Conservation (phyloP, 2,329 filamentous ascomycete genomes). For the Colletotrichum sublineola region DNA sequence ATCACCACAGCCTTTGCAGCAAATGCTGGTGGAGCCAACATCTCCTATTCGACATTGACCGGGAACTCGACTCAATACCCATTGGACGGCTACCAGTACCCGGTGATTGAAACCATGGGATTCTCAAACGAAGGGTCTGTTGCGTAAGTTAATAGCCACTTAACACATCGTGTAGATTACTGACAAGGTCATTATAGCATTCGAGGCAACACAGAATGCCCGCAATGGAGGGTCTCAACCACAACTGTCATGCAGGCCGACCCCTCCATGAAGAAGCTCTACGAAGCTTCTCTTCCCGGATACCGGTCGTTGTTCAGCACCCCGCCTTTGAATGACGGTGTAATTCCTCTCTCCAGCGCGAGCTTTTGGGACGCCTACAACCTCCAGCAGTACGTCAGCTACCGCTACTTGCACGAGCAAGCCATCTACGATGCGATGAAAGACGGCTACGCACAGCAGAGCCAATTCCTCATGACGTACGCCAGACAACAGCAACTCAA, state of each 20-base stretch:
- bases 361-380: conserved; percentile 65
- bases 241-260: conserved; percentile 46
- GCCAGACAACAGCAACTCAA: conserved; percentile 77
- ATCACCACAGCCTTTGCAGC: conserved; percentile 57
- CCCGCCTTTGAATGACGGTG: conserved; percentile 52
- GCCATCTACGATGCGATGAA: conserved; percentile 56
- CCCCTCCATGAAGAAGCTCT: conserved; percentile 45
- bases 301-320: conserved; percentile 59
- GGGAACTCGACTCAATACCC: conserved; percentile 74
- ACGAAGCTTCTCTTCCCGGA: conserved; percentile 51
- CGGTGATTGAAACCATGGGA: conserved; percentile 71
- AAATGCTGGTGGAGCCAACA: conserved; percentile 51
- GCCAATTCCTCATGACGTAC: conserved; percentile 70
- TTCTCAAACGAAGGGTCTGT: conserved; percentile 59
- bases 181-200: conserved; percentile 47
- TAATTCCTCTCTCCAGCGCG: conserved; percentile 51
- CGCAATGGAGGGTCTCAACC: conserved; percentile 52
- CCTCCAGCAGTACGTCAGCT: conserved; percentile 69
- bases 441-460: conserved; percentile 49
- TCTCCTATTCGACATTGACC: conserved; percentile 54
- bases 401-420: conserved; percentile 65
- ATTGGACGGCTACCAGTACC: conserved; percentile 84
- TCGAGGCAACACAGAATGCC: conserved; percentile 56
- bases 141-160: conserved; percentile 54
- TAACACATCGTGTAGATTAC: not conserved